Base-by-base conservation (phyloP, 2,329 filamentous ascomycete genomes). In the Diaporthe helianthi region DNA sequence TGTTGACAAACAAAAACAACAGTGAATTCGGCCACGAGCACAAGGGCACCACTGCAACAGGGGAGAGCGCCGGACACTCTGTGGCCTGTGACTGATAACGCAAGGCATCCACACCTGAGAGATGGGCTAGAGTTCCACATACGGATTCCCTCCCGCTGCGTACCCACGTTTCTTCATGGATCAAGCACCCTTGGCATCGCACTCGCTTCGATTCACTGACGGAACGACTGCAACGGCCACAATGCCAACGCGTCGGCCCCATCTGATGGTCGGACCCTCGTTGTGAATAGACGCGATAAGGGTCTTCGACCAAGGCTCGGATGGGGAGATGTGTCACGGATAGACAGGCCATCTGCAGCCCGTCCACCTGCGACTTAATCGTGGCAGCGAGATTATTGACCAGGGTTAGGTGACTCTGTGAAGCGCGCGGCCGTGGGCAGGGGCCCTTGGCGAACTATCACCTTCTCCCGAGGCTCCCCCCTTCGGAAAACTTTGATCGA, bases 121-220 rank as follows among this genome's bases (percentile, higher is more conserved):
- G 41, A 47, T 61, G 58, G 58, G 58, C 58, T 31, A 49, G 58
- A 63, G 44, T 47, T 63, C 49, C 36, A 63, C 31, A n/a, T 36
- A 63, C 58, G n/a, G n/a, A n/a, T n/a, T n/a, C n/a, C 58, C 44
- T 63, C 58, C 44, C 58, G n/a, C n/a, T n/a, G n/a, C n/a, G 44
- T 63, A 63, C 47, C 58, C 58, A 63, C 58, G 58, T 49, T 63
- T 49, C 58, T 49, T 49, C 58, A 63, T 63, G 58, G 58, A 63
- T 63, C 58, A 63, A 63, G 58, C 41, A 63, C 41, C 58, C 58
- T 36, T 63, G 58, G 58, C 58, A 63, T 63, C 58, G 58, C 58
- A 63, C 29, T 63, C 58, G 58, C 44, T 63, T 63, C 58, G 58
- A 63, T 41, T 49, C 58, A 63, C 49, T n/a, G 44, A 19, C 13